phyloP scores from a whole-genome alignment of 352 stramenopile species.

The Pythium brassicae region DNA sequence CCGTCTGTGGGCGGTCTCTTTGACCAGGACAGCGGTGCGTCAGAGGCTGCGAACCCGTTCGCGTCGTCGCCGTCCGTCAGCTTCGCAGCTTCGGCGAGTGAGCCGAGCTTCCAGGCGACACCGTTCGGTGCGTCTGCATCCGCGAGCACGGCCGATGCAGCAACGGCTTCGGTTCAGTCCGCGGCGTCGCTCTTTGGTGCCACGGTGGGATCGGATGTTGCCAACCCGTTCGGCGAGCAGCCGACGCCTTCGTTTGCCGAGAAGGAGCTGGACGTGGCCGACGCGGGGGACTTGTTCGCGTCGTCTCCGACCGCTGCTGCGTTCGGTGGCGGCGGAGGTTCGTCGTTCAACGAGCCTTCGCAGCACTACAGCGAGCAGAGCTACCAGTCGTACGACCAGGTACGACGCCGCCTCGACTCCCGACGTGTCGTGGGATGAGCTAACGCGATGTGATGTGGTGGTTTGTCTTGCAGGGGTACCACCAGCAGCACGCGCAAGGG shows the following conservation, averaged over 20 bases:
- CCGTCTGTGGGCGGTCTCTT: conserved; percentile 17
- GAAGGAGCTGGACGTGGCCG: conserved; percentile 49
- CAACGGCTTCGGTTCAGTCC: conserved; percentile 24
- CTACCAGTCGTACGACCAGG: conserved; percentile 35
- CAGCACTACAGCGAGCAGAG: conserved; percentile 22
- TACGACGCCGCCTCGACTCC: conserved; percentile 7
- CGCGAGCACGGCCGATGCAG: conserved; percentile 1
- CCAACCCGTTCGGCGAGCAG: conserved; percentile 42
- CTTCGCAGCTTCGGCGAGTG: conserved; percentile 21
- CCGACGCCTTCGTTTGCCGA: conserved; percentile 23
- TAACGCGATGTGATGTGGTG: background rate
- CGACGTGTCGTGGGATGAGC: background rate
- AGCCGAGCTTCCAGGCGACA: conserved; percentile 6
- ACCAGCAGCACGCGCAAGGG: conserved; percentile 11
- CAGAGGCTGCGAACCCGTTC: conserved; percentile 42
- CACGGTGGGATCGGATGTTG: conserved; percentile 32
- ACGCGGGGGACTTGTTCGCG: conserved; percentile 58
- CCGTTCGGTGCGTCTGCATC: conserved; percentile 8
- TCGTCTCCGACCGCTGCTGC: conserved; percentile 27
- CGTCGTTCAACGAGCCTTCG: conserved; percentile 23
- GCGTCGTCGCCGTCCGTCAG: conserved; percentile 20
- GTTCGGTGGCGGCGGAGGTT: conserved; percentile 14
- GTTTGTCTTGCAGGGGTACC: conserved; percentile 4
- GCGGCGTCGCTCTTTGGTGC: conserved; percentile 61
- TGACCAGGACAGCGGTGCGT: conserved; percentile 15